Base-by-base conservation (phyloP, 805 yeast genomes). In the Yarrowia bubula region DNA sequence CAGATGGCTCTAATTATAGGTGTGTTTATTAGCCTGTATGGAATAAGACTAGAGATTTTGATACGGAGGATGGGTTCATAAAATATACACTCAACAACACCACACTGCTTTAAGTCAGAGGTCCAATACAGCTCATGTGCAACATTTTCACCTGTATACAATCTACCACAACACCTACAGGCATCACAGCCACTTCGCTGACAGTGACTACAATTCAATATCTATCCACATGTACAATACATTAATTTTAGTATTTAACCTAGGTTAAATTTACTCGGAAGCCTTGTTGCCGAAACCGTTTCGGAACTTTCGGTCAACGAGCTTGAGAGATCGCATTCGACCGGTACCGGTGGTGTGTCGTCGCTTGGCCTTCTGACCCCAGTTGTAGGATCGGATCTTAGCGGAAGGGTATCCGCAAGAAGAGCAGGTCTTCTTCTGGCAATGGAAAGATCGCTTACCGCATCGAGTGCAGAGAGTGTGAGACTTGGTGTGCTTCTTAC, bases 351-450 rank as follows among this genome's bases (percentile, higher is more conserved):
- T 92, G 75, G 99, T 95, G 83, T 89, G 89, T 90, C 99, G 92
- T 91, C 99, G 92, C 89, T 92, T 90, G 79, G 98, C 97, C 89
- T 95, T 95, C 74, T 83, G 83, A 82, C 96, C 97, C 99, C 99
- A 95, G 97, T 95, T 95, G 96, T 78, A 76, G 57, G 77, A 74
- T 71, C 99, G 92, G 83, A 89, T 81, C 86, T 95, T 95, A 77
- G 98, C 98, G 78, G 98, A 91, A 84, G 99, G 99, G 89, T 95
- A 95, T 79, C 99, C 99, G 86, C 99, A 95, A 74, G 95, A 83
- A 81, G 98, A 81, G 86, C 99, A 95, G 77, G 97, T 91, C 88
- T 90, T 90, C 96, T 93, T 95, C 86, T 95, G 99, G 81, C 88
- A 84, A 86, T 95, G 98, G 96, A 93, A 93, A 70, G 97, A 88